Base-by-base conservation (phyloP, 495 filamentous ascomycete genomes). In the Thermothielavioides terrestris region DNA sequence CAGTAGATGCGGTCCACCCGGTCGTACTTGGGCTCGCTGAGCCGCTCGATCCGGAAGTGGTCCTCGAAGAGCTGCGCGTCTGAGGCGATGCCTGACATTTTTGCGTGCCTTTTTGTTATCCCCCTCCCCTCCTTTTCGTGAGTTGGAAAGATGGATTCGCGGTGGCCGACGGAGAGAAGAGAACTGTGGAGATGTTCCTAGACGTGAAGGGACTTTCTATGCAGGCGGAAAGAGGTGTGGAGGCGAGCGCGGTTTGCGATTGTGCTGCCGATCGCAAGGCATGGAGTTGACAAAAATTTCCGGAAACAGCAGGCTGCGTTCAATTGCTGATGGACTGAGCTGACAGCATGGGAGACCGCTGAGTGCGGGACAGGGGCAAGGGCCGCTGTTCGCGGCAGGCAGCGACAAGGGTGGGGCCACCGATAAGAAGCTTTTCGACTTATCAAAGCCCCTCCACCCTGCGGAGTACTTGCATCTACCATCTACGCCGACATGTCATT, bases 1-100 rank as follows among this genome's bases (percentile, higher is more conserved):
- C 79, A 86, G 35, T 66, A 75, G 58, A 96, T 74, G 55, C 92
- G 90, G 36, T 84, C 81, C 32, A 96, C 90, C 45, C 91, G 88
- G 72, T 97, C 92, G 69, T 99, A 99, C 69, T 96, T 95, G 54
- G 82, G 72, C 43, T 79, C 71, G 74, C 90, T 84, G 66, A 89
- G 63, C 37, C 68, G 61, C 46, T 84, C 88, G 62, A 99, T 77
- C 46, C 74, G 81, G 82, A 99, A 96, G 63, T 80, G 81, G 50
- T 94, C 88, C 65, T 95, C 88, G 75, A 90, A 95, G 67, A 96
- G 85, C 54, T 89, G 78, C 10, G 91, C 79, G 73, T 98, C 89
- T 46, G 78, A 79, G 1, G 84, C 75, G 58, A 65, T 69, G 60
- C 63, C 62, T 36, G 71, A 57, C 68, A 77, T 71, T 30, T 36